Evolutionary conservation across 169 alveolate genomes (phyloP), one percentile per base, ranked within the genome.

Genomic region (Plasmodium yoelii): DNA sequence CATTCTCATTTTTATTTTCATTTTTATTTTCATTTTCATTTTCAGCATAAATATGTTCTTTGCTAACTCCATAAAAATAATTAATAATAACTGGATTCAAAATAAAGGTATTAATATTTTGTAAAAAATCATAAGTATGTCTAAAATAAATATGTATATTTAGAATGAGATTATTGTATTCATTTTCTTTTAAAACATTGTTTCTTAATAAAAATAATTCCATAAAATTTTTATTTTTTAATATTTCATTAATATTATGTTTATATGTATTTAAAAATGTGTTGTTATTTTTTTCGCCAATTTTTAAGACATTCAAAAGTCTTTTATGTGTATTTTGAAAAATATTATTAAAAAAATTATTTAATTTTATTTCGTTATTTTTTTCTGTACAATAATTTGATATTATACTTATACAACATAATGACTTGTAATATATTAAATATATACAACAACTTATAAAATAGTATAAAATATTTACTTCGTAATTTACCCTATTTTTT

Each of bases 81-180:
- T 63, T 67, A 63, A 75, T 63, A 47, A 75, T 61, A 44, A 63
- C 19, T 5, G 88, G 88, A 44, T 75, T 53, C 39, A 75, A 57
- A 2, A 75, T 10, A 63, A 75, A 75, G 51, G 34, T 42, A 44
- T 75, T 67, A 1, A 60, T 64, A 10, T 44, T 42, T 47, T 75
- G 49, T 56, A 75, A 67, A 46, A 75, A 42, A n/a, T 10, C 42
- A 63, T 28, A 61, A 34, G 88, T 46, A 56, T 75, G 55, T 47
- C 65, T 75, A 44, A 61, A 75, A 51, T 75, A 75, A 28, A 42
- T 47, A 64, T 75, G 88, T 15, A 67, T 75, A 49, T 75, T 75
- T 67, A 75, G 18, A 47, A 75, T 75, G 65, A 75, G 88, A 10
- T 63, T 19, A 49, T 64, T 75, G 63, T 75, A 75, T 61, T 75